Conservation (phyloP, 192 early-diverging fungal genomes). For the Kickxella alabastrina region DNA sequence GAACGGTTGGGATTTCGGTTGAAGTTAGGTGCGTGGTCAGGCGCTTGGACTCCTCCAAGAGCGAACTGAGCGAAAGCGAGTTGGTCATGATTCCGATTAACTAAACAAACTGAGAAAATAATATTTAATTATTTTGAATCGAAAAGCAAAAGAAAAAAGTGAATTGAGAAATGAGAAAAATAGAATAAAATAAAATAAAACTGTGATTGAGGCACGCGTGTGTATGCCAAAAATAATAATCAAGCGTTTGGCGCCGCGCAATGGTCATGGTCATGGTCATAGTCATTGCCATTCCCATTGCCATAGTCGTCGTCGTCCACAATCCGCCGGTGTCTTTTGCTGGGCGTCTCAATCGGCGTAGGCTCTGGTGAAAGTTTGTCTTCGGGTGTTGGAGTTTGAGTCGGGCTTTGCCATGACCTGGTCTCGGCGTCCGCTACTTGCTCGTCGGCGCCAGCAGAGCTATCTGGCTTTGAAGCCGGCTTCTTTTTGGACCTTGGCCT, state of each 20-base stretch:
- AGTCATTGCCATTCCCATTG: not conserved
- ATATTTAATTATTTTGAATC: not conserved
- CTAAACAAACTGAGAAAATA: not conserved
- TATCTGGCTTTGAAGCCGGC: no score
- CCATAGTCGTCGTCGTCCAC: not conserved
- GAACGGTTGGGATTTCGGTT: constrained; percentile 68
- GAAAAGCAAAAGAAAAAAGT: constrained; percentile 1
- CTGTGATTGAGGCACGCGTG: not conserved
- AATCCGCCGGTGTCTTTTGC: no score
- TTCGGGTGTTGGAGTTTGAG: no score
- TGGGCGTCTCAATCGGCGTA: no score
- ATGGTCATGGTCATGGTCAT: not conserved
- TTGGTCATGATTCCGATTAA: constrained; percentile 6
- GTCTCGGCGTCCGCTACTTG: no score
- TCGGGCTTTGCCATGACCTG: no score
- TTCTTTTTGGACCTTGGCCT: no score
- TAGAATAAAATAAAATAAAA: constrained; percentile 7
- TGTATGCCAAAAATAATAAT: no score
- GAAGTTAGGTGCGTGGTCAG: constrained; percentile 69
- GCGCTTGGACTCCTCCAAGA: constrained; percentile 72
- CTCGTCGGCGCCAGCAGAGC: no score
- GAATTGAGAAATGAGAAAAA: not conserved
- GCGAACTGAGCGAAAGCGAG: constrained; percentile 25
- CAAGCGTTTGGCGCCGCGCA: not conserved
- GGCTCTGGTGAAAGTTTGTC: no score